These are phyloP conservation scores for Fusarium lyarnte DNA, from an alignment of 2,329 filamentous ascomycete genomes.

Conservation along the genomic window DNA sequence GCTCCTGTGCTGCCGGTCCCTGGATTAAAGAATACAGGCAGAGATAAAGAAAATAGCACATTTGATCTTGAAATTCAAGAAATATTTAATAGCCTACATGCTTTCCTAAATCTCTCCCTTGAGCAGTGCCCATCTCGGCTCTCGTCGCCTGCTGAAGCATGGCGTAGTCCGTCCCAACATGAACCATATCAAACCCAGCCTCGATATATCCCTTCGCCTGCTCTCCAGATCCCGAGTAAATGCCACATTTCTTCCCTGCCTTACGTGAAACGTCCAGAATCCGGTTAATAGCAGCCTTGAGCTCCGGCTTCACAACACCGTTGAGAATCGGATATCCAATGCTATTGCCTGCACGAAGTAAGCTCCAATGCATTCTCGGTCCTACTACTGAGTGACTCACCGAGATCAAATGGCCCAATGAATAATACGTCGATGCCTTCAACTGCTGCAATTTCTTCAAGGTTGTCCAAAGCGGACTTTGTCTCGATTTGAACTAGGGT, in stretches of 20 bases:
- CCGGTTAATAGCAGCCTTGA: neutral
- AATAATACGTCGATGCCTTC: slow-evolving; percentile 2
- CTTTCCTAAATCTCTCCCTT: neutral
- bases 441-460: slow-evolving; percentile 3
- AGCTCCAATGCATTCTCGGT: accelerated
- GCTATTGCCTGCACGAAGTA: neutral
- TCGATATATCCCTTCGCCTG: slow-evolving; percentile 1
- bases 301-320: neutral
- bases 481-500: slow-evolving; percentile 18
- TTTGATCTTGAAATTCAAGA: neutral
- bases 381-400: neutral
- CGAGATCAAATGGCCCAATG: slow-evolving; percentile 5
- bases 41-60: accelerated
- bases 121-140: neutral
- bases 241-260: slow-evolving; percentile 7
- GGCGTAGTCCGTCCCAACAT: neutral
- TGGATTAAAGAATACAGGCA: no score
- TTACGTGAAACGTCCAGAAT: neutral
- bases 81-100: neutral
- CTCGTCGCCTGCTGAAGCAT: neutral
- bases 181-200: slow-evolving; percentile 10
- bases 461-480: neutral
- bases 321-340: slow-evolving; percentile 14
- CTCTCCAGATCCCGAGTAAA: neutral
- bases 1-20: no score